A percentile compares a stretch with the other conserved stretches of the same genome.
phyloP scores from a whole-genome alignment of 2,329 filamentous ascomycete species.

The Stagonosporopsis chrysanthemi region DNA sequence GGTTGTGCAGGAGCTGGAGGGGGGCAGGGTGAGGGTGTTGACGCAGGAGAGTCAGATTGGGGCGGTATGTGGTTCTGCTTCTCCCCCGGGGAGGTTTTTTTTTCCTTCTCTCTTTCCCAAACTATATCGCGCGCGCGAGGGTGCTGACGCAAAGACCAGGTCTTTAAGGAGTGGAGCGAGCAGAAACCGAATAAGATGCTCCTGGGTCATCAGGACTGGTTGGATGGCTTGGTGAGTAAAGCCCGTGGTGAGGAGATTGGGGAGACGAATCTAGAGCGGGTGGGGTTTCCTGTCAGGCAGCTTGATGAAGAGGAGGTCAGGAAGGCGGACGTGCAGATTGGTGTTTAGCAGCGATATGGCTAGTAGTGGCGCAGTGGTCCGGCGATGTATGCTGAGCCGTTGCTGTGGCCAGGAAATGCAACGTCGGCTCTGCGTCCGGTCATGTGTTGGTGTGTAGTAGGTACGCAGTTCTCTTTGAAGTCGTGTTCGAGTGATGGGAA shows the following conservation, averaged over 20 bases:
- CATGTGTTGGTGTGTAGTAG: background rate
- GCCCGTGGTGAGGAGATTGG: constrained; percentile 28
- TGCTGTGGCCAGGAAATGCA: background rate
- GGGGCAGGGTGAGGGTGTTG: constrained; percentile 42
- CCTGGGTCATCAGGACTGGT: constrained; percentile 49
- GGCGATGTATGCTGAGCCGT: background rate
- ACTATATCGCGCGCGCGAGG: background rate
- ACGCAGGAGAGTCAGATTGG: constrained; percentile 50
- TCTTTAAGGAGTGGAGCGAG: constrained; percentile 34
- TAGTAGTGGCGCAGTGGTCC: background rate
- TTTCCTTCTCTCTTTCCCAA: too few relatives aligned
- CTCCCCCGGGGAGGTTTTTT: too few relatives aligned
- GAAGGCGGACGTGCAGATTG: constrained; percentile 4
- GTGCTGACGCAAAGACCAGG: constrained; percentile 1
- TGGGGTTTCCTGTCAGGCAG: constrained; percentile 23
- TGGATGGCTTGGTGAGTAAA: constrained; percentile 44
- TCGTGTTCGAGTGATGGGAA: background rate
- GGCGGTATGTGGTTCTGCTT: constrained; percentile 8
- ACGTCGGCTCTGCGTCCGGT: background rate
- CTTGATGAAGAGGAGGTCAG: constrained; percentile 1
- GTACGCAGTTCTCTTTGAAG: background rate
- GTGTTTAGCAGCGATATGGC: background rate
- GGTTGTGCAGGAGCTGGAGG: constrained; percentile 45
- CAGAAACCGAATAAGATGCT: constrained; percentile 48
- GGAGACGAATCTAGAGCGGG: constrained; percentile 31